Evolutionary conservation across 2,329 filamentous ascomycete species (phyloP), one percentile per base, ranked within the genome.

Genomic region (Fusarium camptoceras): DNA sequence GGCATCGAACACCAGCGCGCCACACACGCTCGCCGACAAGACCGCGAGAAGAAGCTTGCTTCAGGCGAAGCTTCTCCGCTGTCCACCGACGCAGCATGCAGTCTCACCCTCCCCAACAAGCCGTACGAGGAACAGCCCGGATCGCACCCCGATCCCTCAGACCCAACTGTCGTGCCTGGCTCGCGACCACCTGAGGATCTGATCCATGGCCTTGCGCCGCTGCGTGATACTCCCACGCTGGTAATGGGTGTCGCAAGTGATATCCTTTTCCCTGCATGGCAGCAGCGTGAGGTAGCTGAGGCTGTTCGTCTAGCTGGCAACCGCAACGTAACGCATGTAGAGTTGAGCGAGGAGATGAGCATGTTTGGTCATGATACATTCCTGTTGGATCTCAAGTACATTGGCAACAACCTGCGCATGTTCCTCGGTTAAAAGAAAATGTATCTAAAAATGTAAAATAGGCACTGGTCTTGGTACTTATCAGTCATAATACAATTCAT

Each of bases 331-430:
- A 91, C 90, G 46, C 94, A 99, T 80, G 88, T 96, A 16, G 96
- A 99, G 83, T 83, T 99, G 51, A 96, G 94, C 34, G 94, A 98
- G 82, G 94, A 98, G 81, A 89, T 96, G 80, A 97, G 94, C 75
- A 82, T 97, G 75, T 99, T 99, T 78, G 96, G 96, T 1, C 96
- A 99, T 76, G 96, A 99, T 78, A 98, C 95, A 1, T 99, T 99
- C 78, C 81, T 99, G 76, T 83, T 99, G 44, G 96, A 99, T 81
- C 81, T 98, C 60, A 90, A 97, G 82, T 92, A 97, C 73, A 93
- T 99, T 51, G 96, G 96, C 6, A 94, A 94, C 0, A 92, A 90
- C 51, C 83, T 99, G 48, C 90, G 89, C 74, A 87, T 87, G 73
- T 99, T 99, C 79, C 79, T 99, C 73, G 87, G 86, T 2, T 95